Evolutionary conservation across 148 eudicot species (phyloP).

Genomic region (Amaranthus palmeri): DNA sequence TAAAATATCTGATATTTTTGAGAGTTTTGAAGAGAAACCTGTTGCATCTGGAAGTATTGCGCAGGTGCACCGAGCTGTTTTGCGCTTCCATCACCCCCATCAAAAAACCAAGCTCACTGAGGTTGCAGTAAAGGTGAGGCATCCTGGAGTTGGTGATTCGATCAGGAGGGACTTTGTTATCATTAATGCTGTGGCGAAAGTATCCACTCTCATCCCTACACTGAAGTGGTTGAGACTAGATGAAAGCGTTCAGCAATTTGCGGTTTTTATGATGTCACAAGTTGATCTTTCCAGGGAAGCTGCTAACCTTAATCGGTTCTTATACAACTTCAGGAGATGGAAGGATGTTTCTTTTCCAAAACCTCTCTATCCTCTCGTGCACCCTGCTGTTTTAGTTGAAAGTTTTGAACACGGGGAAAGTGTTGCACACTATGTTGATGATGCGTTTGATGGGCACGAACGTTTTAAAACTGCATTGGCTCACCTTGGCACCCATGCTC

Average conservation of each 20-base stretch:
- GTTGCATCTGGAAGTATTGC: constrained; percentile 98
- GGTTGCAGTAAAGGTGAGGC: constrained; percentile 92
- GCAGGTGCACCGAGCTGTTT: constrained; percentile 82
- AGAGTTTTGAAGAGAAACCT: constrained; percentile 76
- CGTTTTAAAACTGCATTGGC: constrained; percentile 72
- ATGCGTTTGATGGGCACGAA: constrained; percentile 62
- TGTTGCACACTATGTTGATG: constrained; percentile 79
- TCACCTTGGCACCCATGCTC: constrained; percentile 91
- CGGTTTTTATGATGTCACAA: constrained; percentile 95
- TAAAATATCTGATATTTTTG: constrained; percentile 73
- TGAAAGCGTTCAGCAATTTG: constrained; percentile 93
- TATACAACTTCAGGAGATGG: constrained; percentile 81
- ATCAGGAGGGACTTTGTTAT: constrained; percentile 84
- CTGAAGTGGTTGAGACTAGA: constrained; percentile 83
- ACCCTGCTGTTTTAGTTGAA: constrained; percentile 92
- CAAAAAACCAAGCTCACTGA: constrained; percentile 58
- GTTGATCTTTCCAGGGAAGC: constrained; percentile 96
- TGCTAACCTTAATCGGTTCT: constrained; percentile 87
- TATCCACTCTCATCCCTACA: constrained; percentile 61
- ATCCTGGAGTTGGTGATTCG: constrained; percentile 90
- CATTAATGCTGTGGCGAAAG: constrained; percentile 62
- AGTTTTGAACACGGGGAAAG: constrained; percentile 90
- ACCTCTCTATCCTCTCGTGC: constrained; percentile 90
- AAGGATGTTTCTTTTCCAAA: constrained; percentile 91
- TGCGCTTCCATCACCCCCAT: constrained; percentile 56